Evolutionary conservation across 2,329 filamentous ascomycete genomes (phyloP), one percentile per base, ranked within the genome.

Genomic region (Hymenoscyphus salicellus): DNA sequence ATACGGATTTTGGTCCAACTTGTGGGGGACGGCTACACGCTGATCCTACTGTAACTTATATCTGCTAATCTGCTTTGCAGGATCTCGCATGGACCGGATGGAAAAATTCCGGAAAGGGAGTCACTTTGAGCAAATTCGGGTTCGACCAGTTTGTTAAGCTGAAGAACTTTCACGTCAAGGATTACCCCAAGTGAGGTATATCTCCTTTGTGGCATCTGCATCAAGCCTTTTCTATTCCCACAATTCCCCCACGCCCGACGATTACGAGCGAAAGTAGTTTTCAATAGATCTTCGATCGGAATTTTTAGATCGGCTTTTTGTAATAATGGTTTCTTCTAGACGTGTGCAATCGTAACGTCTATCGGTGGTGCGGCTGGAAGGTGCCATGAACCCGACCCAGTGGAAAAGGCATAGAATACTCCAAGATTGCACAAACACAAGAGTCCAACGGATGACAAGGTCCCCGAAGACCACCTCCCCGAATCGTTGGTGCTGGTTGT

Each of bases 101-200:
- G 93, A 98, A 98, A 82, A 93, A 97, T 77, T 97, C 93, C 66
- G 94, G 94, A 69, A 93, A 91, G 78, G 94, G 94, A 26, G 89
- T 93, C 72, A 97, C 93, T 10, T 80, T 98, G 72, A 95, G 92
- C 79, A 88, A 82, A 72, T 96, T 93, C 74, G 94, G 94, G 11
- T 98, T 96, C 75, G 94, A 97, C 72, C 92, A 96, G 76, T 98
- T 97, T 75, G 89, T 96, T 75, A 96, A 95, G 83, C 84, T 97
- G 73, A 97, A 97, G 88, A 97, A 91, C 82, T 96, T 90, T 78
- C 94, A 98, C 78, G 77, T 97, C 76, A 97, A 97, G 81, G 87
- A 96, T 68, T 87, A 88, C 73, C 86, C 86, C 55, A 88, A 87
- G 64, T 73, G 67, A 68, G 66, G 58, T 57, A 46, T 55, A 55